Conservation (phyloP, 2,329 filamentous ascomycete genomes). For the Akanthomyces dipterigenus region DNA sequence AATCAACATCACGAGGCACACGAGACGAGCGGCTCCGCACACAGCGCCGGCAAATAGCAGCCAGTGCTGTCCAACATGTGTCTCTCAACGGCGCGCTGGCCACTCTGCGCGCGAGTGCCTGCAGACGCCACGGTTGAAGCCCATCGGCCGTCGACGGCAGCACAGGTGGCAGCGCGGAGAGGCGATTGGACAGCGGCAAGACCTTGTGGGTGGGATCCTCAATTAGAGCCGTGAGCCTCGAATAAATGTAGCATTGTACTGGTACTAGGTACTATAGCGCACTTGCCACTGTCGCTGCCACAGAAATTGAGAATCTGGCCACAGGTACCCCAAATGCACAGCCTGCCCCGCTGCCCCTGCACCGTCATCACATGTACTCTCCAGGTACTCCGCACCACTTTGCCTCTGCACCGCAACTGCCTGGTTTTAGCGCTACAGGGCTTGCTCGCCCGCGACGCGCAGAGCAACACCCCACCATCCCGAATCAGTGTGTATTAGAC, state of each 20-base stretch:
- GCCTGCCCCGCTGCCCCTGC: not conserved
- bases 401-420: not conserved
- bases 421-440: not conserved
- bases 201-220: not conserved
- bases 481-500: not conserved
- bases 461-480: conserved; percentile 4
- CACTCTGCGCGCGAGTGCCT: not conserved
- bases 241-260: no score
- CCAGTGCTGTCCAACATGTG: not conserved
- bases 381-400: not conserved
- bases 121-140: not conserved
- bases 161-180: conserved; percentile 19
- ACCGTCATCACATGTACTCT: not conserved
- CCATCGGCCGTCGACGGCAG: conserved; percentile 17
- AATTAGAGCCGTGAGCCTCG: no score
- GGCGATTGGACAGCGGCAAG: conserved; percentile 21
- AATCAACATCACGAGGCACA: conserved; percentile 9
- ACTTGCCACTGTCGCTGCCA: no score
- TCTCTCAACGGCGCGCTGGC: not conserved
- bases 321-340: not conserved
- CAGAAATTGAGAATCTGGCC: no score
- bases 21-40: not conserved
- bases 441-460: conserved; percentile 5
- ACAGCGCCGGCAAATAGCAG: not conserved
- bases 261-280: no score